Conservation (phyloP, 805 yeast species). For the Cyberlindnera amylophila region DNA sequence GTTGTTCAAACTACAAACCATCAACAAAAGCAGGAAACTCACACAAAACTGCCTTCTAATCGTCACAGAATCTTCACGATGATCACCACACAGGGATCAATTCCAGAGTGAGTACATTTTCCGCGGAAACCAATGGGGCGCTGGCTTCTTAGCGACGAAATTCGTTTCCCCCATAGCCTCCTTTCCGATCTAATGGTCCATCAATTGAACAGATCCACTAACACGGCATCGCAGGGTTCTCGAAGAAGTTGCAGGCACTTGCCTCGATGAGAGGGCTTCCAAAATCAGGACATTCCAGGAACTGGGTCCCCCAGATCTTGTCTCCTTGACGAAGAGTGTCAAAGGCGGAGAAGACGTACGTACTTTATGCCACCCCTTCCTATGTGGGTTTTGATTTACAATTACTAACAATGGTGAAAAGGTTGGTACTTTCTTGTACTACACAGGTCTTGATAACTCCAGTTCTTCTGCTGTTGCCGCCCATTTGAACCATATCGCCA, state of each 20-base stretch:
- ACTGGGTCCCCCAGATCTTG: conserved; percentile 74
- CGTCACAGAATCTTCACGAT: conserved; percentile 6
- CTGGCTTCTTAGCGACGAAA: neutral
- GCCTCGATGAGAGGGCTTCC: conserved; percentile 60
- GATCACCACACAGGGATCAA: conserved; percentile 52
- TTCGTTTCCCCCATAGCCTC: too few relatives aligned
- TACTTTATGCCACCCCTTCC: too few relatives aligned
- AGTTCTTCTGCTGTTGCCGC: conserved; percentile 78
- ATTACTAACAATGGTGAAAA: conserved; percentile 12
- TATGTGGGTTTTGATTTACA: too few relatives aligned
- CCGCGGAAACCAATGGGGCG: neutral
- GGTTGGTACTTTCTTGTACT: conserved; percentile 71
- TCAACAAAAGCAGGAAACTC: neutral
- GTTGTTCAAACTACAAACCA: neutral
- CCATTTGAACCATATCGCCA: conserved; percentile 63
- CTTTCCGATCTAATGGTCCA: neutral
- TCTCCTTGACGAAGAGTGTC: conserved; percentile 40
- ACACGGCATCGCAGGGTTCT: conserved; percentile 36
- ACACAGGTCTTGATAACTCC: conserved; percentile 72
- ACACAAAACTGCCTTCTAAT: too few relatives aligned
- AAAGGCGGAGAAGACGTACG: too few relatives aligned
- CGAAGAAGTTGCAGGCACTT: conserved; percentile 56
- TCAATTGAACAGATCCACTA: neutral
- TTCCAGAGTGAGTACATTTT: conserved; percentile 49
- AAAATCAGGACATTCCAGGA: conserved; percentile 57